These are phyloP conservation scores for Hypoxylon intermedium DNA, from an alignment of 495 filamentous ascomycete genomes.

Conservation along the genomic window DNA sequence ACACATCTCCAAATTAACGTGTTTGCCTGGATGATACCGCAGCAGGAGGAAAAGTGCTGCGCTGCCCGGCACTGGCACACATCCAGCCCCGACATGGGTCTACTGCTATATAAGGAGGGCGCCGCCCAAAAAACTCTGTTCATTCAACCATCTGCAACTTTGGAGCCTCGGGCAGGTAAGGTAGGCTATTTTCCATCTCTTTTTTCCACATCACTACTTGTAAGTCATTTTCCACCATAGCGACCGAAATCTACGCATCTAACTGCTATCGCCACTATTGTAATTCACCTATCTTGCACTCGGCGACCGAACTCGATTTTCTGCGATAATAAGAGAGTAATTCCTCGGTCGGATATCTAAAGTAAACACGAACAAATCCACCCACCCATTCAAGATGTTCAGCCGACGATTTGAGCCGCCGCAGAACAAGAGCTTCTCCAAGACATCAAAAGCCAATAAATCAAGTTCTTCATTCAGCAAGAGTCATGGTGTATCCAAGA, in stretches of 20 bases:
- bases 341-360: conserved; percentile 14
- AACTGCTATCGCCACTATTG: not conserved
- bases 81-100: conserved; percentile 42
- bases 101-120: conserved; percentile 40
- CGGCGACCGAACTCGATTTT: not conserved
- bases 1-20: conserved; percentile 43
- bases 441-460: conserved; percentile 47
- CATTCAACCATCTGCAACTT: conserved; percentile 21
- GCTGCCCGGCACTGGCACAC: conserved; percentile 14
- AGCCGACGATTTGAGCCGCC: conserved; percentile 50
- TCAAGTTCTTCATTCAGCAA: conserved; percentile 57
- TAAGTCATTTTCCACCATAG: conserved; percentile 12
- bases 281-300: not conserved
- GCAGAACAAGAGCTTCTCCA: conserved; percentile 54
- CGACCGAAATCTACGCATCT: conserved; percentile 3
- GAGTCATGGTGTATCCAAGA: conserved; percentile 54
- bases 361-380: conserved; percentile 9
- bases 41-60: conserved; percentile 6
- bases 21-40: conserved; percentile 40
- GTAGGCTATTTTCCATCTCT: conserved; percentile 27
- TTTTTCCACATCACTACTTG: conserved; percentile 21
- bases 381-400: conserved; percentile 48
- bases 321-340: conserved; percentile 2
- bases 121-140: conserved; percentile 27
- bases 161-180: conserved; percentile 30